Evolutionary conservation across 306 rosid species (phyloP), one percentile per base, ranked within the genome.

Genomic region (Ormosia emarginata): DNA sequence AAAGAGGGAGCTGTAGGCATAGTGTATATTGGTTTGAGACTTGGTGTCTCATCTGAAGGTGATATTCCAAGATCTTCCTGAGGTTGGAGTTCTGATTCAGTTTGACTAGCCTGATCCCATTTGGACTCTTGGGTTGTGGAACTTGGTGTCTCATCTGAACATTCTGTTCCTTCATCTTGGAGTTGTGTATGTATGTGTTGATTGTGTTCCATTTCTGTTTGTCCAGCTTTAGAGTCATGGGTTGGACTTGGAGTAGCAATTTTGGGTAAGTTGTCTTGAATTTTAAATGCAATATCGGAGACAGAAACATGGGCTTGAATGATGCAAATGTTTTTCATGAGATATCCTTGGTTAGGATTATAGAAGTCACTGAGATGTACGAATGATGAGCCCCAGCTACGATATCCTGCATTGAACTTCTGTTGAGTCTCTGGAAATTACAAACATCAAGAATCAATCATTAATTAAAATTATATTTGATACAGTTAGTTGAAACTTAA

Each of bases 301-400:
- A 90, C 90, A 30, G 80, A 79, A 52, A 92, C 85, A 72, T 90
- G 92, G 33, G 89, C 93, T 81, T 92, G 93, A 83, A 92, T 81
- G 43, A 89, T n/a, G 17, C 91, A 88, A 18, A 85, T 71, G 33
- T 87, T 90, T 56, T 87, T 87, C 62, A 89, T 85, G 55, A 92
- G 87, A 78, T 84, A 92, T 8, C 94, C 97, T 49, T 86, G 79
- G 46, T 34, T 67, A 14, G 85, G 91, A 44, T 92, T 88, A 85
- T 85, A 85, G 67, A 92, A 88, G 33, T 92, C 93, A 65, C 83
- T 36, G 0, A 92, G 93, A 74, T 89, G 88, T 87, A 89, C 79
- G 80, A 92, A 86, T 46, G 91, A 86, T 39, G 93, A 87, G 49
- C 97, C 97, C 97, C 94, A 92, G 39, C 85, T 91, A 70, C 90